A percentile compares a stretch with the other conserved stretches of the same genome.
These are phyloP conservation scores for Persicaria maculosa DNA, from an alignment of 148 eudicot species.

Conservation along the genomic window DNA sequence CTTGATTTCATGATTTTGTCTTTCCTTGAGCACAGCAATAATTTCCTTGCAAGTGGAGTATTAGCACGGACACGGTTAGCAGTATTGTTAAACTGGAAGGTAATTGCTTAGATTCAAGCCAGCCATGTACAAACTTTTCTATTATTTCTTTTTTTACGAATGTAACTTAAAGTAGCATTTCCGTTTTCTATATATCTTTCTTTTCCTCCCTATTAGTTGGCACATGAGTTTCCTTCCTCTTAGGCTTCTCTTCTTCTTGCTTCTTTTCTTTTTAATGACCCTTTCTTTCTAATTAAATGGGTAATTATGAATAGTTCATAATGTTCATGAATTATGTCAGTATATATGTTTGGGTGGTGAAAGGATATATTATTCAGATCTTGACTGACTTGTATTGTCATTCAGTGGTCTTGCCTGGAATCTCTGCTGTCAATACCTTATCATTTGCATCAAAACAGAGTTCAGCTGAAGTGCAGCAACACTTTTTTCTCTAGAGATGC, in stretches of 20 bases:
- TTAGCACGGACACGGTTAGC: slow-evolving; percentile 78
- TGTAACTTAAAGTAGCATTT: not conserved
- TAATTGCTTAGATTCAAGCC: slow-evolving; percentile 3
- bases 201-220: not conserved
- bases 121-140: slow-evolving; percentile 3
- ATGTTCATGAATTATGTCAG: not conserved
- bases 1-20: slow-evolving; percentile 54
- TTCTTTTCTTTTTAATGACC: not conserved
- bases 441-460: slow-evolving; percentile 41
- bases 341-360: slow-evolving; percentile 1
- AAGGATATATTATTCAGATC: slow-evolving; percentile 3
- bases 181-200: not conserved
- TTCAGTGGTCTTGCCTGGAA: slow-evolving; percentile 88
- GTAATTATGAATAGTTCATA: not conserved
- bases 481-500: slow-evolving; percentile 52
- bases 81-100: slow-evolving; percentile 83
- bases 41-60: slow-evolving; percentile 45
- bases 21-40: slow-evolving; percentile 57
- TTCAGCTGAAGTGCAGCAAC: slow-evolving; percentile 21
- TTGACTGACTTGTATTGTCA: slow-evolving; percentile 11
- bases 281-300: not conserved
- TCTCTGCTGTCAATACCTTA: slow-evolving; percentile 60
- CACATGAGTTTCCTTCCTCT: not conserved
- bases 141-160: not conserved
- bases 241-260: slow-evolving; percentile 6